Evolutionary conservation across 768 basidiomycete genomes (phyloP).

Genomic region (Hygrocybe punicea): DNA sequence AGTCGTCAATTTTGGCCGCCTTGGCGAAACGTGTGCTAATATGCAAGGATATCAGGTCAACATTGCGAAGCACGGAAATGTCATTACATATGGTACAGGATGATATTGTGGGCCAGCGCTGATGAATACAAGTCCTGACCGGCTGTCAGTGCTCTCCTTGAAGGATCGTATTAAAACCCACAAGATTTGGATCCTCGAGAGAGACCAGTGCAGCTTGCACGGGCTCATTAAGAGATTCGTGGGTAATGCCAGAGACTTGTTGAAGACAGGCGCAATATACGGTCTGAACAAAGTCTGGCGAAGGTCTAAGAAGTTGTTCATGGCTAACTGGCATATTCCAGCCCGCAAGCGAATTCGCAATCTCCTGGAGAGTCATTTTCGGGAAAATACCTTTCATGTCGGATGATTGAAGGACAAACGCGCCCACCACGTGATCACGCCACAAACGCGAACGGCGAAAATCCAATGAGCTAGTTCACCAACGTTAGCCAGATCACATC

Average conservation of each 20-base stretch:
- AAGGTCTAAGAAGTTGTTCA: slow-evolving; percentile 66
- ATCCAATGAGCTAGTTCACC: too few species aligned
- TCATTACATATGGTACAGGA: slow-evolving; percentile 67
- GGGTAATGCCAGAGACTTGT: slow-evolving; percentile 62
- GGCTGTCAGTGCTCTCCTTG: neutral
- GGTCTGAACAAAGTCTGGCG: slow-evolving; percentile 64
- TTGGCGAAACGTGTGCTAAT: slow-evolving; percentile 63
- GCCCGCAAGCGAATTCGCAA: slow-evolving; percentile 58
- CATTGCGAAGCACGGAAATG: neutral
- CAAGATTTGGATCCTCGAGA: slow-evolving; percentile 53
- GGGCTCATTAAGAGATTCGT: slow-evolving; percentile 57
- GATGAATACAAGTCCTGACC: slow-evolving; percentile 62
- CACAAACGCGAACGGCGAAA: neutral
- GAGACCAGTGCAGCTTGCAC: slow-evolving; percentile 52
- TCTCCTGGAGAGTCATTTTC: slow-evolving; percentile 60
- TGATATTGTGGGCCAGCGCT: slow-evolving; percentile 57
- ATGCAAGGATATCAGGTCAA: slow-evolving; percentile 3
- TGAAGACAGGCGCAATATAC: slow-evolving; percentile 71
- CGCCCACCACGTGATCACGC: slow-evolving; percentile 2
- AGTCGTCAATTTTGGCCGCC: slow-evolving; percentile 73
- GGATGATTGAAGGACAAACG: slow-evolving; percentile 27
- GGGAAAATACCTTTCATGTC: slow-evolving; percentile 60
- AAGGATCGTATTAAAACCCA: slow-evolving; percentile 25
- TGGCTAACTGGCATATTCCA: slow-evolving; percentile 68
- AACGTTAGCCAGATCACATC: too few species aligned